Evolutionary conservation across 192 early-diverging fungal genomes (phyloP), one percentile per base, ranked within the genome.

Genomic region (Coemansia sp.): DNA sequence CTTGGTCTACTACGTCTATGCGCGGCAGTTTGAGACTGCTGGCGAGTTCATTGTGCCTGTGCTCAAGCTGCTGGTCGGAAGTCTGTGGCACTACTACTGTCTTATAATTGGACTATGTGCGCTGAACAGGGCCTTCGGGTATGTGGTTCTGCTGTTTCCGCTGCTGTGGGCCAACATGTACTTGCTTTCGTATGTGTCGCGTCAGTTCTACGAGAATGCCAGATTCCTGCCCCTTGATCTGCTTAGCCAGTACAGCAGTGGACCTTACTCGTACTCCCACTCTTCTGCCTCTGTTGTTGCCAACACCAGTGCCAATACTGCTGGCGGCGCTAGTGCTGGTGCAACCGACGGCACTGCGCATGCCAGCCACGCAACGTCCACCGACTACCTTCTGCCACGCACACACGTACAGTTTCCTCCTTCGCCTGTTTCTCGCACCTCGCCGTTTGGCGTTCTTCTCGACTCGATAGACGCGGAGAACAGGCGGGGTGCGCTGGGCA

Each of bases 1-100:
- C 73, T 85, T 90, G 65, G 72, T 90, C 5, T 85, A 91, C 58
- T 92, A 91, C 72, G 90, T 93, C 7, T 90, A 91, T 61, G 87
- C 89, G 57, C 84, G 90, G 58, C 88, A 88, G 40, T 89, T 89
- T 43, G 89, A 91, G 72, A 87, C 88, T 4, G 82, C 85, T 40
- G 91, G 91, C 46, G 72, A 82, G 51, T 77, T 82, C 42, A 82
- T 82, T 41, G 58, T 82, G 20, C 79, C 79, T 0, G 68, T 82
- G 16, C 79, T 82, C 39, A 82, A 82, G 46, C 49, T 73, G 46
- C 75, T 82, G 8, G 64, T 68, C 0, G 79, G 79, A 56, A 77
- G 74, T 13, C 62, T 82, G 63, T 82, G 79, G 79, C 71, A 82
- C 58, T 82, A 82, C 51, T 82, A 82, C 50, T 70, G 70, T 54